These are phyloP conservation scores for Penicillium macrosclerotiorum DNA, from an alignment of 495 filamentous ascomycete genomes.

Conservation along the genomic window DNA sequence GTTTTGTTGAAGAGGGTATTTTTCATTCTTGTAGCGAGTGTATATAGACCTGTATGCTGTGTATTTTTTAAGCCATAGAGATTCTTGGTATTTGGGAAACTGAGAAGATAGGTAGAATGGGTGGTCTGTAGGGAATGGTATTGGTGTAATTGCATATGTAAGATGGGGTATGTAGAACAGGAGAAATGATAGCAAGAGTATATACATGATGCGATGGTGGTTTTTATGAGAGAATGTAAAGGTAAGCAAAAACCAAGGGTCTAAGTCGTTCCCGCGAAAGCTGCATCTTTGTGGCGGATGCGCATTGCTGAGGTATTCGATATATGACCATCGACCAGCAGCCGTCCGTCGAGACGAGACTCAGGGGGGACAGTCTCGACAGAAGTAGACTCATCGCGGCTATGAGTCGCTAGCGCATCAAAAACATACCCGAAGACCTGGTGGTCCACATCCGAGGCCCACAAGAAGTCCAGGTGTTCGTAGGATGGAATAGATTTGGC, in stretches of 20 bases:
- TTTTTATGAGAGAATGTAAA: not conserved
- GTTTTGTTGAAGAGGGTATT: too few species aligned
- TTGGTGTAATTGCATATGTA: not conserved
- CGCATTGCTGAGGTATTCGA: constrained; percentile 7
- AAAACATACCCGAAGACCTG: constrained; percentile 89
- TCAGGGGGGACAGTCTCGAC: not conserved
- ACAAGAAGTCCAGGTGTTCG: constrained; percentile 97
- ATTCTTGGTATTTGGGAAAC: too few species aligned
- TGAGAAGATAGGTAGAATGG: too few species aligned
- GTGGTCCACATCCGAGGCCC: constrained; percentile 80
- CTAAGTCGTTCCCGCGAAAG: not conserved
- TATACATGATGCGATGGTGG: too few species aligned
- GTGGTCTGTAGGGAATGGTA: too few species aligned
- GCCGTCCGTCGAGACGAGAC: not conserved
- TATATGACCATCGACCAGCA: constrained; percentile 14
- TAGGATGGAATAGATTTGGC: constrained; percentile 84
- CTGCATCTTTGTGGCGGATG: not conserved
- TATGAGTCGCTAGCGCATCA: constrained; percentile 72
- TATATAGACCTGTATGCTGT: too few species aligned
- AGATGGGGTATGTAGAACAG: not conserved
- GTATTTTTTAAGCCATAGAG: too few species aligned
- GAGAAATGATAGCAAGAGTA: not conserved
- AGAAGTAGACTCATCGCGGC: constrained; percentile 2
- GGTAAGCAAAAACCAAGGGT: not conserved
- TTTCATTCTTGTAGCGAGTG: too few species aligned